These are phyloP conservation scores for Phytophthora sansomeana DNA, from an alignment of 352 stramenopile genomes.

Conservation along the genomic window DNA sequence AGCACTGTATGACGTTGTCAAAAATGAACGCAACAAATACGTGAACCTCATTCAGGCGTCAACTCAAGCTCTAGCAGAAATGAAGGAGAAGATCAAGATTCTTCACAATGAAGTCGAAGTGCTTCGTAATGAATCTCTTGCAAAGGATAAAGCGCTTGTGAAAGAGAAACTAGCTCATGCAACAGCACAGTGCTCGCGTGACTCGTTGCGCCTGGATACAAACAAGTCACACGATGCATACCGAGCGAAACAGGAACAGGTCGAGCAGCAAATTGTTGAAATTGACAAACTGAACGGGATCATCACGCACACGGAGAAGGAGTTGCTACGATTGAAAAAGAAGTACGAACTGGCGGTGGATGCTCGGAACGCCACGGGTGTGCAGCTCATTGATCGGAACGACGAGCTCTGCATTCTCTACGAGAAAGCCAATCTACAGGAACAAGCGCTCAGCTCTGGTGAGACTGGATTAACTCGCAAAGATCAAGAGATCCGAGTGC, in stretches of 20 bases:
- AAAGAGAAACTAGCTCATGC: conserved; percentile 92
- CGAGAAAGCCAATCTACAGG: conserved; percentile 93
- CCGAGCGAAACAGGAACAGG: conserved; percentile 88
- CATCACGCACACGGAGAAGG: conserved; percentile 92
- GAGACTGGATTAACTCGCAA: conserved; percentile 83
- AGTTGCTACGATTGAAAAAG: conserved; percentile 94
- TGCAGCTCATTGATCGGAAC: conserved; percentile 95
- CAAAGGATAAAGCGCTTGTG: conserved; percentile 93
- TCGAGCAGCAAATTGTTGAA: conserved; percentile 96
- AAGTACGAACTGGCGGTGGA: conserved; percentile 91
- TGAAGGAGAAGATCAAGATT: conserved; percentile 98
- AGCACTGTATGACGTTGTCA: conserved; percentile 95
- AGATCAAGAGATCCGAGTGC: conserved; percentile 81
- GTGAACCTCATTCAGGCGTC: conserved; percentile 94
- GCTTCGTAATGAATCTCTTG: conserved; percentile 91
- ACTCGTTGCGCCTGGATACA: conserved; percentile 89
- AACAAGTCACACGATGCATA: conserved; percentile 94
- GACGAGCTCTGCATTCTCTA: conserved; percentile 96
- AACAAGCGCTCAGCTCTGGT: conserved; percentile 83
- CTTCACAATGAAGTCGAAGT: conserved; percentile 96
- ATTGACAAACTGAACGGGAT: conserved; percentile 96
- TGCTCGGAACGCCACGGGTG: conserved; percentile 87
- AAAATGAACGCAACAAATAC: conserved; percentile 97
- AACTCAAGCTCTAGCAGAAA: conserved; percentile 93
- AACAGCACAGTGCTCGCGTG: conserved; percentile 89